Evolutionary conservation across 306 rosid species (phyloP).

Genomic region (Bauhinia variegata): DNA sequence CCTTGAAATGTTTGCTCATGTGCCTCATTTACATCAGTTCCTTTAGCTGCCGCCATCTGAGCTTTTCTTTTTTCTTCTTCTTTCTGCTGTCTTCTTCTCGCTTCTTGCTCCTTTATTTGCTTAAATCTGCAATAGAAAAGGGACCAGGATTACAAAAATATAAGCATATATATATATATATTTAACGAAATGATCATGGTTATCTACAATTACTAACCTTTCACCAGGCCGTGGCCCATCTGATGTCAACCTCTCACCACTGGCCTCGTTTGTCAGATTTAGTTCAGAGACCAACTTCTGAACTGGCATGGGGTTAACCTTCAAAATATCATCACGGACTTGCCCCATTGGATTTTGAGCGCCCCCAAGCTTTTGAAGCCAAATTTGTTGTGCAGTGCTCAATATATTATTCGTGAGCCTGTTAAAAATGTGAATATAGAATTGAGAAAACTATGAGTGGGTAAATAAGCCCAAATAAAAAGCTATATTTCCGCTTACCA

Average conservation of each 20-base stretch:
- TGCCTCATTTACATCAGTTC: too few species aligned
- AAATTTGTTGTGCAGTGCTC: constrained; percentile 93
- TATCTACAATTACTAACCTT: constrained; percentile 51
- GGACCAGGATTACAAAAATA: background rate
- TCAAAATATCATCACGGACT: constrained; percentile 46
- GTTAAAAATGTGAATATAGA: constrained; percentile 34
- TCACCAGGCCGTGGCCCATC: constrained; percentile 79
- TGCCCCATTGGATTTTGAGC: constrained; percentile 62
- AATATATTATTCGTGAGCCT: constrained; percentile 95
- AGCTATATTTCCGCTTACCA: constrained; percentile 63
- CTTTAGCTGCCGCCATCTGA: constrained; percentile 58
- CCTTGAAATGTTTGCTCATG: too few species aligned
- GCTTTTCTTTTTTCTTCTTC: constrained; percentile 77
- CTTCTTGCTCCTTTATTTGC: constrained; percentile 86
- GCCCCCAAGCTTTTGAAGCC: constrained; percentile 97
- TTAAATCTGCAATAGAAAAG: constrained; percentile 64
- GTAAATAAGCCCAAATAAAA: constrained; percentile 30
- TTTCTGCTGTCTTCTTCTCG: constrained; percentile 57
- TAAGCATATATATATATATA: too few species aligned
- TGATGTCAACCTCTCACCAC: constrained; percentile 50
- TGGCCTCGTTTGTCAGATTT: constrained; percentile 40
- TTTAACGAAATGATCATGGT: constrained; percentile 6
- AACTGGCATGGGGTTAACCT: constrained; percentile 52
- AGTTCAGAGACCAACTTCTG: constrained; percentile 54
- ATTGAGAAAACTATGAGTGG: constrained; percentile 2